phyloP scores from a whole-genome alignment of 2,329 filamentous ascomycete species.

The Fusarium denticulatum region DNA sequence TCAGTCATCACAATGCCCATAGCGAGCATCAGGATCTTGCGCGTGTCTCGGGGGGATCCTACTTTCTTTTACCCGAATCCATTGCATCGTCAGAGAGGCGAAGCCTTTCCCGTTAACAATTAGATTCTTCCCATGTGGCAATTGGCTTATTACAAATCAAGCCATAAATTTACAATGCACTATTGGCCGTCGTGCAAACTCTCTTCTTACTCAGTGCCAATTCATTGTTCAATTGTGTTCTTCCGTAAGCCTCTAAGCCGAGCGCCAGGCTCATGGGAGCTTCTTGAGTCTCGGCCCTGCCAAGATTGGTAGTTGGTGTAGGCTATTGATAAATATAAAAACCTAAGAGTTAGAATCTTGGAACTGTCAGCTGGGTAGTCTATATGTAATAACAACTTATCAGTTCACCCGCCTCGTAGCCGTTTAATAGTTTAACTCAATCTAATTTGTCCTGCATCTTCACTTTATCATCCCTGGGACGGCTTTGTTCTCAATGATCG shows the following conservation, averaged over 20 bases:
- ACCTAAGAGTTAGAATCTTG: background rate
- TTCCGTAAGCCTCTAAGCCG: background rate
- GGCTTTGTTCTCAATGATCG: background rate
- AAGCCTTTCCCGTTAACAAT: background rate
- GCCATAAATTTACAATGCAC: background rate
- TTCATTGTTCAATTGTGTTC: background rate
- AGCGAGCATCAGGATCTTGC: background rate
- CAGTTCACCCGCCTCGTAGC: background rate
- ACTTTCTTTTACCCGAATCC: background rate
- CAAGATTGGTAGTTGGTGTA: background rate
- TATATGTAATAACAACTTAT: background rate
- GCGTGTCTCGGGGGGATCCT: background rate
- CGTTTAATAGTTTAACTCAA: background rate
- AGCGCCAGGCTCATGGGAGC: background rate
- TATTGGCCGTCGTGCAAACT: background rate
- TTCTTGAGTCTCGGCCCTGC: background rate
- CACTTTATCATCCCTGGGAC: background rate
- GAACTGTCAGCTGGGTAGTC: background rate
- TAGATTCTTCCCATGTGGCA: conserved; percentile 21
- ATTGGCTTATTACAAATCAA: conserved; percentile 26
- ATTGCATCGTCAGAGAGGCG: background rate
- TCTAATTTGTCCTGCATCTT: background rate
- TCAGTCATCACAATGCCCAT: conserved; percentile 9
- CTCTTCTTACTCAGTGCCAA: conserved; percentile 1
- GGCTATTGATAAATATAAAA: background rate